These are phyloP conservation scores for Dianthus caryophyllus DNA, from an alignment of 148 eudicot genomes.

Conservation along the genomic window DNA sequence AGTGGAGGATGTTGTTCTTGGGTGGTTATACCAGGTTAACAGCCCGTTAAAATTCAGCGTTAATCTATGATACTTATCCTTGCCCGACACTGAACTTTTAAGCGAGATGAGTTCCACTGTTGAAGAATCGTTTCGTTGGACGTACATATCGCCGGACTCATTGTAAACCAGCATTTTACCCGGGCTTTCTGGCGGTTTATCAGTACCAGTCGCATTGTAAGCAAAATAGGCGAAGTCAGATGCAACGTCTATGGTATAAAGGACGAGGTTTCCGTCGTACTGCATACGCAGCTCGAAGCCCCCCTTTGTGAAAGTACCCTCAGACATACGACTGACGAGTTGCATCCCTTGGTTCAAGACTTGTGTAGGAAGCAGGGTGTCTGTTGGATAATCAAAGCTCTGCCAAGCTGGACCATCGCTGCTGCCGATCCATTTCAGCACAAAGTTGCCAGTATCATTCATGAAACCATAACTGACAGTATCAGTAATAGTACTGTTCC, in stretches of 20 bases:
- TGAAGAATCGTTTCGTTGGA: constrained; percentile 22
- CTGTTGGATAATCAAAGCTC: constrained; percentile 41
- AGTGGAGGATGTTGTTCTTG: constrained; percentile 14
- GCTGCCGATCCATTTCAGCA: constrained; percentile 19
- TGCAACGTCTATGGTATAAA: constrained; percentile 8
- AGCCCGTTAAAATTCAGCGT: constrained; percentile 47
- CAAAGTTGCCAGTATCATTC: constrained; percentile 52
- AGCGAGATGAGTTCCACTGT: constrained; percentile 17
- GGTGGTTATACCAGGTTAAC: constrained; percentile 37
- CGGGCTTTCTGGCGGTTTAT: constrained; percentile 5
- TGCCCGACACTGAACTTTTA: background rate
- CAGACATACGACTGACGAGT: constrained; percentile 28
- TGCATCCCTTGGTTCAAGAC: constrained; percentile 8
- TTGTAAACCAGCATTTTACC: constrained; percentile 24
- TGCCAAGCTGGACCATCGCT: constrained; percentile 29
- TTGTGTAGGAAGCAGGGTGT: constrained; percentile 53
- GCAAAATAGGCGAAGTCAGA: background rate
- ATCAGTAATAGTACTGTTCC: constrained; percentile 17
- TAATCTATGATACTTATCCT: constrained; percentile 37
- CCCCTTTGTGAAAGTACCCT: constrained; percentile 36
- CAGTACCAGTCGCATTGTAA: constrained; percentile 3
- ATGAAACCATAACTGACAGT: constrained; percentile 24
- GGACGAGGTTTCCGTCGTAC: constrained; percentile 22
- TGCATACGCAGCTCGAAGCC: constrained; percentile 33
- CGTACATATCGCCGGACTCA: constrained; percentile 32